Percentiles rank a stretch among this genome's conserved stretches.
Conservation (phyloP, 2,329 filamentous ascomycete genomes). For the Neonectria punicea region DNA sequence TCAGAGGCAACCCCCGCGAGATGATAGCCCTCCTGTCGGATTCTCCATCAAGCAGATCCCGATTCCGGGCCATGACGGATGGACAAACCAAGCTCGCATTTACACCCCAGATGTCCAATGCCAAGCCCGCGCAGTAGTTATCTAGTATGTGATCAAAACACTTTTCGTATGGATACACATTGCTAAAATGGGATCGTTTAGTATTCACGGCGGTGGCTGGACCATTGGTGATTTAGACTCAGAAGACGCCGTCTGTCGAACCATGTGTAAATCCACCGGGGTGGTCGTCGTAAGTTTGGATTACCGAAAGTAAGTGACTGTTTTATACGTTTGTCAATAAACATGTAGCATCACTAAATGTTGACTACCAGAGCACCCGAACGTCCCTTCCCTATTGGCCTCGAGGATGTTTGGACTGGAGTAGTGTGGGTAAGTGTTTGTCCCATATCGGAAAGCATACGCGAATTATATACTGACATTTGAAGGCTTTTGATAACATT, state of each 20-base stretch:
- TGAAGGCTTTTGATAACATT: not conserved
- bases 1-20: too few species aligned
- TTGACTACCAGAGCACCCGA: not conserved
- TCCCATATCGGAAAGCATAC: too few species aligned
- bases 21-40: not conserved
- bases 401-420: slow-evolving; percentile 2
- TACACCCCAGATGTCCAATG: not conserved
- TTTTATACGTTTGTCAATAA: too few species aligned
- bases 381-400: not conserved
- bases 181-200: not conserved
- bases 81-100: not conserved
- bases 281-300: not conserved
- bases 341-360: too few species aligned
- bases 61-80: not conserved
- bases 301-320: slow-evolving; percentile 3
- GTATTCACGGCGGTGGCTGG: slow-evolving; percentile 10
- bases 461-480: not conserved
- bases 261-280: not conserved
- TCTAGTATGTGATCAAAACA: not conserved
- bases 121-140: not conserved
- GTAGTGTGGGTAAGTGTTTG: slow-evolving; percentile 2
- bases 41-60: not conserved
- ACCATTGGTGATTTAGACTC: slow-evolving; percentile 2
- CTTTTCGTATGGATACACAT: too few species aligned
- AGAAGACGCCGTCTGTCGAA: slow-evolving; percentile 4